Evolutionary conservation across 352 stramenopile species (phyloP), one percentile per base, ranked within the genome.

Genomic region (Blastocystis sp.): DNA sequence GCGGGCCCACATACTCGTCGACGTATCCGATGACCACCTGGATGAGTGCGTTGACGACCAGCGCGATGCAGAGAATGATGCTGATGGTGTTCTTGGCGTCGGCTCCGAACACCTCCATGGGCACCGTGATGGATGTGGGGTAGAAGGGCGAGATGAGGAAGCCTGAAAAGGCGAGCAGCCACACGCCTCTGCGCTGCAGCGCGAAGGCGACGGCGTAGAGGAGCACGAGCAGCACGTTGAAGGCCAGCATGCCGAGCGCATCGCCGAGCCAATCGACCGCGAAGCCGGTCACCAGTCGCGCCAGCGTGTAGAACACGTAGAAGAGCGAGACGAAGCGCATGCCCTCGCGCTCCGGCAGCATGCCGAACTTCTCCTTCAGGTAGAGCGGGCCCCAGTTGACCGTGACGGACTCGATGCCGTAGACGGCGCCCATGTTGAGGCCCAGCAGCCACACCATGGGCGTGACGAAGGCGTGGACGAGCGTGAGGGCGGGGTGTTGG

Each of bases 381-480:
- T 85, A 85, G 4, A 85, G 29, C 36, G 63, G 63, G 18, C 16
- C 75, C 75, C 75, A 85, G 29, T 72, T 85, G 36, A 76, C 44
- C 1, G 63, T 85, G 44, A 72, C 38, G 21, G 63, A 85, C 42
- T 85, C 75, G 44, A 76, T 85, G n/a, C 40, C 63, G 40, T 61
- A 85, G 4, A 85, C 57, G 16, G 63, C 63, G 4, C 75, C 75
- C 63, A 85, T 76, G 51, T 57, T 85, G 1, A 85, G 4, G 6
- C 57, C 75, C 51, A 85, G 27, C 27, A 85, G 36, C 75, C 75
- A 85, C 44, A 85, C 75, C 63, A 85, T 85, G 27, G 57, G 57
- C 11, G 57, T 72, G 24, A 76, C 29, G 24, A 85, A 85, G 36
- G 48, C 27, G 29, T 85, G 34, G 40, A 34, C 71, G 21, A 85